These are phyloP conservation scores for Geoglossum cookeanum DNA, from an alignment of 2,329 filamentous ascomycete genomes.

Conservation along the genomic window DNA sequence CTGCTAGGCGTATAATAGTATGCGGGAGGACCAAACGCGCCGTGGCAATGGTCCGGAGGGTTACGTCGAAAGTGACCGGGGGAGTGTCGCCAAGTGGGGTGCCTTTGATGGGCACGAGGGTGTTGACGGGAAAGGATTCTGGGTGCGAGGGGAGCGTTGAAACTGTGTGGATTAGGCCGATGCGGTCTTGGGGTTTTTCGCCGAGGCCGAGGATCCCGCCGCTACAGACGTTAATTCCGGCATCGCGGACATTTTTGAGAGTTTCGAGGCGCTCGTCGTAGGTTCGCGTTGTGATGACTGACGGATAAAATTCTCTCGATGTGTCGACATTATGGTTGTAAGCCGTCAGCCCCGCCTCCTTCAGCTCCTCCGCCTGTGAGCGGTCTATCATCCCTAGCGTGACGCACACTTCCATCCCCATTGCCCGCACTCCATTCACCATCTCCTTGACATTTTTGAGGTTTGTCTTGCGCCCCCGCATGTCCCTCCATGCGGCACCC, in stretches of 20 bases:
- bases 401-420: slow-evolving; percentile 88
- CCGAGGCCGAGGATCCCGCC: slow-evolving; percentile 77
- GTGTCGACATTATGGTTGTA: slow-evolving; percentile 95
- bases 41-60: slow-evolving; percentile 68
- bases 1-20: slow-evolving; percentile 74
- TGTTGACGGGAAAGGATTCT: slow-evolving; percentile 82
- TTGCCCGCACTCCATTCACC: slow-evolving; percentile 58
- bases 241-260: slow-evolving; percentile 60
- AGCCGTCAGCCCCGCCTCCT: slow-evolving; percentile 66
- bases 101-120: slow-evolving; percentile 75
- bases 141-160: slow-evolving; percentile 65
- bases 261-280: slow-evolving; percentile 79
- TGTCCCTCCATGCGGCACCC: slow-evolving; percentile 86
- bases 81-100: slow-evolving; percentile 63
- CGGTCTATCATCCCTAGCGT: slow-evolving; percentile 83
- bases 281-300: slow-evolving; percentile 63
- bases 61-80: slow-evolving; percentile 55
- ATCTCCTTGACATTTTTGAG: slow-evolving; percentile 72
- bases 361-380: slow-evolving; percentile 62
- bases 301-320: slow-evolving; percentile 72
- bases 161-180: slow-evolving; percentile 69
- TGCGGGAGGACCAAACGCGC: slow-evolving; percentile 66
- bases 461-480: slow-evolving; percentile 72
- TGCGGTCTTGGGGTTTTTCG: slow-evolving; percentile 57
- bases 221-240: slow-evolving; percentile 77